Base-by-base conservation (phyloP, 495 filamentous ascomycete species). In the Symbiotaphrina buchneri region DNA sequence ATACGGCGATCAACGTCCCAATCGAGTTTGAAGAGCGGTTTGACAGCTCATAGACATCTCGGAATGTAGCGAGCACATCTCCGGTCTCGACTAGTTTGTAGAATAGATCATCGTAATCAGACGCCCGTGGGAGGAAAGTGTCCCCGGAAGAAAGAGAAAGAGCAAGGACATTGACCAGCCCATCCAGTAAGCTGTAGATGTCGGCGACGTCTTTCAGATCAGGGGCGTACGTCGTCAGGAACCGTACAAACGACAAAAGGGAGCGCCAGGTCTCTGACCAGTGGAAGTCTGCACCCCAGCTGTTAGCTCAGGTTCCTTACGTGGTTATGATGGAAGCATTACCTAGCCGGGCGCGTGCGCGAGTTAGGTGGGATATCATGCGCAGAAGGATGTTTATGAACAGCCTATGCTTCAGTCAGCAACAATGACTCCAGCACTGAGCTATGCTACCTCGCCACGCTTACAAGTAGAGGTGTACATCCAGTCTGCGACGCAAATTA, bases 51-150 rank as follows among this genome's bases (percentile, higher is more conserved):
- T 83, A 94, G 2, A 61, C 71, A 40, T 77, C 71, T 14, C 81
- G 65, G 52, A 94, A 93, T 50, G 80, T 82, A 16, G 64, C 53
- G 22, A 97, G 60, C 21, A 81, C 63, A 28, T 92, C 80, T 2
- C 83, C 82, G 10, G 68, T 76, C 50, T 97, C 87, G 28, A 95
- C 80, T 10, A 97, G 61, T 53, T 97, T 97, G 59, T 97, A 97
- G 53, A 97, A 92, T 7, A 97, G 61, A 44, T 95, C 90, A 43
- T 97, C 87, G 47, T 94, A 94, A 14, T 76, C 73, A 22, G 75
- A 61, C 14, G 82, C 68, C 33, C 74, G 79, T 0, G 90, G 90
- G n/a, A 95, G 69, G 52, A 95, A 94, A 5, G 74, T 66, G 47
- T 95, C 90, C 5, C 87, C 87, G 7, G 68, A 58, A 4, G 76